Conservation (phyloP, 2,329 filamentous ascomycete genomes). For the Claviceps quebecensis region DNA sequence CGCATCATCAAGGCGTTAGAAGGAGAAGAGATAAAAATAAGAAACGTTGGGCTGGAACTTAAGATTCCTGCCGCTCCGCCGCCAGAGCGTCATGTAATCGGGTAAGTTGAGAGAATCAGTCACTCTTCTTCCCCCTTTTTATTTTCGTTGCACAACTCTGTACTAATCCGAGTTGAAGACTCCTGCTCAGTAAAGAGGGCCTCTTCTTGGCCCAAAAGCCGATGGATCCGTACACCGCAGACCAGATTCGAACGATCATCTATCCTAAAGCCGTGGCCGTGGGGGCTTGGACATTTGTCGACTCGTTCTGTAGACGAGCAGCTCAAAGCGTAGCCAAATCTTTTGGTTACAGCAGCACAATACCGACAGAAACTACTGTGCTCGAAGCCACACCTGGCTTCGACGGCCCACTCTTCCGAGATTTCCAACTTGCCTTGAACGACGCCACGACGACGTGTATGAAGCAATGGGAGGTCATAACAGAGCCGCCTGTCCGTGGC, state of each 20-base stretch:
- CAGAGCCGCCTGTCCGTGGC: slow-evolving; percentile 32
- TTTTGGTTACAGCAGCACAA: slow-evolving; percentile 26
- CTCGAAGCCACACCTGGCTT: slow-evolving; percentile 14
- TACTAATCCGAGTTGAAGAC: slow-evolving; percentile 19
- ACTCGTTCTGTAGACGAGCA: slow-evolving; percentile 32
- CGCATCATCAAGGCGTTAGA: slow-evolving; percentile 26
- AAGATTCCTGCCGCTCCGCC: slow-evolving; percentile 45
- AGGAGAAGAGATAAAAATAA: slow-evolving; percentile 34
- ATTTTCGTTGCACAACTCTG: not conserved
- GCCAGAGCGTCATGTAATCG: slow-evolving; percentile 43
- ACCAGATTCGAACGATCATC: slow-evolving; percentile 32
- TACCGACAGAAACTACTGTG: slow-evolving; percentile 13
- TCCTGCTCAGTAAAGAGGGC: slow-evolving; percentile 34
- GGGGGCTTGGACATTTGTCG: slow-evolving; percentile 38
- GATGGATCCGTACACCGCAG: slow-evolving; percentile 33
- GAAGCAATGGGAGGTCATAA: slow-evolving; percentile 32
- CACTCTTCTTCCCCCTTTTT: not conserved
- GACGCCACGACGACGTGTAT: slow-evolving; percentile 22
- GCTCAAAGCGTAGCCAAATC: slow-evolving; percentile 27
- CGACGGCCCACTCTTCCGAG: slow-evolving; percentile 19
- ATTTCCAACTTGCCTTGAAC: slow-evolving; percentile 18
- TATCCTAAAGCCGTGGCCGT: slow-evolving; percentile 39
- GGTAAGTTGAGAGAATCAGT: slow-evolving; percentile 29
- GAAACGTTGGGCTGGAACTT: slow-evolving; percentile 45
- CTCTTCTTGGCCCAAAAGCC: slow-evolving; percentile 32